Evolutionary conservation across 768 basidiomycete genomes (phyloP).

Genomic region (Calocybe cyanea): DNA sequence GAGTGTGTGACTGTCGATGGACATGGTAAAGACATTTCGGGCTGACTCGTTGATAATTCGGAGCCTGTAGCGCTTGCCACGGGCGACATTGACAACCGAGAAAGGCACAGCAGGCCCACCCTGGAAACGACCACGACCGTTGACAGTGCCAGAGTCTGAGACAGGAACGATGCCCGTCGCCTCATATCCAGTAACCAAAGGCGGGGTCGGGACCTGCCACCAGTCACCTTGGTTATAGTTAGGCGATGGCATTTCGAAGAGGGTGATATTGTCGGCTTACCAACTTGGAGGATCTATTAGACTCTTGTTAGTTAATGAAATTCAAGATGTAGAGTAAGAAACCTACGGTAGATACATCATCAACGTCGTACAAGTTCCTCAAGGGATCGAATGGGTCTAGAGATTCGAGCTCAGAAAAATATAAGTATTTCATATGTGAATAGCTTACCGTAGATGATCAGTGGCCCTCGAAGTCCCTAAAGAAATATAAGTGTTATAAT

Average conservation of each 20-base stretch:
- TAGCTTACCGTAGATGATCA: constrained; percentile 28
- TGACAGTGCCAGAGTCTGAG: constrained; percentile 37
- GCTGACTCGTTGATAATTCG: constrained; percentile 44
- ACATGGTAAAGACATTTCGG: constrained; percentile 29
- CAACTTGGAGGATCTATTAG: constrained; percentile 15
- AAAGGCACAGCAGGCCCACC: constrained; percentile 33
- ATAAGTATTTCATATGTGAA: background rate
- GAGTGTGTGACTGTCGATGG: constrained; percentile 28
- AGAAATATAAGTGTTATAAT: background rate
- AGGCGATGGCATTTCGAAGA: constrained; percentile 19
- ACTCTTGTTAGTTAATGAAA: background rate
- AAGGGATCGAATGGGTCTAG: constrained; percentile 12
- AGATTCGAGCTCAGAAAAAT: background rate
- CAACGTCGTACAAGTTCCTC: constrained; percentile 14
- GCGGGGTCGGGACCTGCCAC: constrained; percentile 27
- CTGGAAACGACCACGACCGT: constrained; percentile 37
- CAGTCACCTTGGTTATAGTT: constrained; percentile 33
- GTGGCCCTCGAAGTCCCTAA: constrained; percentile 29
- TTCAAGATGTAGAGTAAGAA: background rate
- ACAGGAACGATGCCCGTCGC: constrained; percentile 25
- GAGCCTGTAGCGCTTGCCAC: constrained; percentile 42
- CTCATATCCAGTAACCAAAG: constrained; percentile 24
- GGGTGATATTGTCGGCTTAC: constrained; percentile 1
- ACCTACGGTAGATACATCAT: constrained; percentile 13
- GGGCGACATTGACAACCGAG: constrained; percentile 32